phyloP scores from a whole-genome alignment of 805 yeast genomes.

The Clavispora phyllophila region DNA sequence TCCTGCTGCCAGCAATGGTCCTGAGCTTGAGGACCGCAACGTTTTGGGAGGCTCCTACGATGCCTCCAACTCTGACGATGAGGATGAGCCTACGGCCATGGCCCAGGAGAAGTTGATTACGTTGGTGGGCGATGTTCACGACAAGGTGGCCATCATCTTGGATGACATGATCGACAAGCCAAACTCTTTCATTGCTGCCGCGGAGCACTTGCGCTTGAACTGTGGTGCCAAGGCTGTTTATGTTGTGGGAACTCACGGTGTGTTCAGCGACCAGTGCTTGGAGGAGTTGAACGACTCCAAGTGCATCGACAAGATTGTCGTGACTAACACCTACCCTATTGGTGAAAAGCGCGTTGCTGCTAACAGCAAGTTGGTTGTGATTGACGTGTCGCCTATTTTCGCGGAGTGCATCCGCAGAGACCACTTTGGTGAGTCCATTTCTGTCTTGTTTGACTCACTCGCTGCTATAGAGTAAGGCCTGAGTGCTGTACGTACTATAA shows the following conservation, averaged over 20 bases:
- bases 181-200: constrained; percentile 90
- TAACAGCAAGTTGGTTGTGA: constrained; percentile 66
- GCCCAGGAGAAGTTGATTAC: constrained; percentile 85
- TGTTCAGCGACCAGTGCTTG: constrained; percentile 82
- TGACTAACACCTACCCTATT: constrained; percentile 94
- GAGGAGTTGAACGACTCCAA: constrained; percentile 72
- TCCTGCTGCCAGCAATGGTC: background rate
- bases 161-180: constrained; percentile 99
- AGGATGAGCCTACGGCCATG: constrained; percentile 62
- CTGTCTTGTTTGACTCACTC: constrained; percentile 85
- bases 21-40: constrained; percentile 30
- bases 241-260: constrained; percentile 93
- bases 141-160: constrained; percentile 84
- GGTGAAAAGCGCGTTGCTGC: constrained; percentile 52
- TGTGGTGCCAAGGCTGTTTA: constrained; percentile 94
- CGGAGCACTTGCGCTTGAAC: constrained; percentile 91
- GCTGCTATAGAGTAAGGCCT: constrained; percentile 44
- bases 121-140: constrained; percentile 91
- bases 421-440: constrained; percentile 95
- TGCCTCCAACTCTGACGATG: constrained; percentile 79
- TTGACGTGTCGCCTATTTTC: constrained; percentile 90
- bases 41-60: constrained; percentile 81
- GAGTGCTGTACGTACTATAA: background rate
- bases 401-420: constrained; percentile 99
- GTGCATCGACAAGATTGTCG: constrained; percentile 87